Evolutionary conservation across 345 rosid species (phyloP), one percentile per base, ranked within the genome.

Genomic region (Corchorus olitorius): DNA sequence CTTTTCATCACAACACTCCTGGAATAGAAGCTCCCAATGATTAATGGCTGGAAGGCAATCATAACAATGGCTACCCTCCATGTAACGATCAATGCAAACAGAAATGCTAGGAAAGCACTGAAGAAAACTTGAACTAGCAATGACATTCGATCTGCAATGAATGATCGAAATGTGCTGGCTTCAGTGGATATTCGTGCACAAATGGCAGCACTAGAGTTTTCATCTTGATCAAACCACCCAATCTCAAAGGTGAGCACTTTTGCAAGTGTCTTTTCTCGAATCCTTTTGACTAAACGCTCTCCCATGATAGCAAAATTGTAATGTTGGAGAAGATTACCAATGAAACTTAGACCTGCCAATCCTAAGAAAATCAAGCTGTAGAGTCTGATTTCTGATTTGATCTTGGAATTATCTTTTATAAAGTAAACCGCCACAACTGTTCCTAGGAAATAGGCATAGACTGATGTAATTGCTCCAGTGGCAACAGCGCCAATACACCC

Each of bases 191-290:
- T 70, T 56, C 81, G 50, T 37, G 85, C 77, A 72, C 90, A 85
- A 48, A 82, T 76, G 13, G 87, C 87, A 20, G 89, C 85, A 63
- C 86, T 87, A 11, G 84, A 82, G 68, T 89, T 89, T 61, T 85
- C 85, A 0, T 85, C 92, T 35, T 56, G 74, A 75, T 89, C 90
- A 55, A 89, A 89, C 89, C 89, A 89, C 1, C 82, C 88, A 1
- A 82, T 68, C 83, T 85, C 88, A 75, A 85, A 89, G 41, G 86
- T 84, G 8, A 87, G 76, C 39, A 87, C 58, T 74, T 83, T 82
- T 15, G 39, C 62, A 5, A 87, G 79, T 72, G 84, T 61, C 50
- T 77, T 72, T 62, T 87, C 85, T 49, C 88, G 73, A 35, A 85
- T 88, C 72, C 81, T 83, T 76, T 82, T 85, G 13, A 76, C 77